Conservation (phyloP, 2,329 filamentous ascomycete species). For the Aspergillus sp. region DNA sequence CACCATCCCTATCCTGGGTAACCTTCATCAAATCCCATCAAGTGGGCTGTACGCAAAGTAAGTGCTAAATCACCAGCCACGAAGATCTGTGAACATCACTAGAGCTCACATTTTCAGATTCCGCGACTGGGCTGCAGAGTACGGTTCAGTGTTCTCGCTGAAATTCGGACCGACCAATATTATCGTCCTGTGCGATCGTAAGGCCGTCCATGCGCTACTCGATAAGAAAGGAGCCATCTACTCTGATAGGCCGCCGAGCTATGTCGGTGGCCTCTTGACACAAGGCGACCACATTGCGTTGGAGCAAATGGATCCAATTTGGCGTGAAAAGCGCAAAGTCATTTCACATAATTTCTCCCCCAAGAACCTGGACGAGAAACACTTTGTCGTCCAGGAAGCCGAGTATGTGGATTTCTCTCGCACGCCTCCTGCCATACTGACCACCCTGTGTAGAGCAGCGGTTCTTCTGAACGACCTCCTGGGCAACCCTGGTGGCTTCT, state of each 20-base stretch:
- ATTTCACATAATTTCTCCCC: background rate
- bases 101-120: background rate
- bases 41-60: background rate
- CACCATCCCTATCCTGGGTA: background rate
- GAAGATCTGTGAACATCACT: no score
- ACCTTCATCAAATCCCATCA: background rate
- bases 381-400: background rate
- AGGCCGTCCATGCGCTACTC: background rate
- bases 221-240: background rate
- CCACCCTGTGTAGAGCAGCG: background rate
- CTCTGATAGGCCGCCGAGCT: background rate
- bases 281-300: background rate
- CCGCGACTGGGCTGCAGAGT: background rate
- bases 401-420: background rate
- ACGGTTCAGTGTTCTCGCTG: background rate
- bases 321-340: background rate
- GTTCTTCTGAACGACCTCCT: background rate
- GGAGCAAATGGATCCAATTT: background rate
- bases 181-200: background rate
- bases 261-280: background rate
- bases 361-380: background rate
- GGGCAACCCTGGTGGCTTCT: background rate
- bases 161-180: background rate
- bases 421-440: background rate
- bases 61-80: background rate